A percentile compares a stretch with the other conserved stretches of the same genome.
Conservation (phyloP, 148 eudicot genomes). For the Rhododendron williamsianum region DNA sequence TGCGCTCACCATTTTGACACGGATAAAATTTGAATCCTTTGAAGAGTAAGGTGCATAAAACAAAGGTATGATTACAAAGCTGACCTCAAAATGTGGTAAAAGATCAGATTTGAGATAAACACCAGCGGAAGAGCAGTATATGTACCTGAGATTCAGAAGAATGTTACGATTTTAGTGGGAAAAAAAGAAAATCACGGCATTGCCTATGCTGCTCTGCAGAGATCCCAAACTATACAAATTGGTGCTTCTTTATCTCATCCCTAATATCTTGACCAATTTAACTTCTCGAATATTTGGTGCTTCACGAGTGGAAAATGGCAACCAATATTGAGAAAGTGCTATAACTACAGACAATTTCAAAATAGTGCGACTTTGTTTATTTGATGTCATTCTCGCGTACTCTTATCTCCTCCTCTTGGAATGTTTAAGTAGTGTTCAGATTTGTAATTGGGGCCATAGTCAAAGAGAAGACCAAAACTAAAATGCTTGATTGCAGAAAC, state of each 20-base stretch:
- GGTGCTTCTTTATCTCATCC: slow-evolving; percentile 5
- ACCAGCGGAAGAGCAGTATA: slow-evolving; percentile 96
- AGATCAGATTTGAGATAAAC: slow-evolving; percentile 89
- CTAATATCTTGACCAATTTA: background rate
- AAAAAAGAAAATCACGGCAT: background rate
- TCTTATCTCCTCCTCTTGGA: background rate
- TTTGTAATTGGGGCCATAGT: background rate
- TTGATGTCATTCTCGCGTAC: background rate
- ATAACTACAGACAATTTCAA: background rate
- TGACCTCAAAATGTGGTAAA: slow-evolving; percentile 84
- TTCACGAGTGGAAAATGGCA: background rate
- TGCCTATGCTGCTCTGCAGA: background rate
- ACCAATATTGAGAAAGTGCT: background rate
- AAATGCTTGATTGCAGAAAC: background rate
- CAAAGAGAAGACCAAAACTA: background rate
- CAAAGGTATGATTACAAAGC: slow-evolving; percentile 1
- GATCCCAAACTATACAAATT: background rate
- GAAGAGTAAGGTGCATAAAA: background rate
- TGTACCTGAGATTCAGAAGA: slow-evolving; percentile 54
- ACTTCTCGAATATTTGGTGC: background rate
- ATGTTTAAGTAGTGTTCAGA: background rate
- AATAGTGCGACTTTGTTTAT: background rate
- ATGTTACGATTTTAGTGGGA: background rate
- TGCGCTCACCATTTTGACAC: background rate
- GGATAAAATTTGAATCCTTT: background rate